Conservation (phyloP, 495 filamentous ascomycete species). For the Haplographium delicatum region DNA sequence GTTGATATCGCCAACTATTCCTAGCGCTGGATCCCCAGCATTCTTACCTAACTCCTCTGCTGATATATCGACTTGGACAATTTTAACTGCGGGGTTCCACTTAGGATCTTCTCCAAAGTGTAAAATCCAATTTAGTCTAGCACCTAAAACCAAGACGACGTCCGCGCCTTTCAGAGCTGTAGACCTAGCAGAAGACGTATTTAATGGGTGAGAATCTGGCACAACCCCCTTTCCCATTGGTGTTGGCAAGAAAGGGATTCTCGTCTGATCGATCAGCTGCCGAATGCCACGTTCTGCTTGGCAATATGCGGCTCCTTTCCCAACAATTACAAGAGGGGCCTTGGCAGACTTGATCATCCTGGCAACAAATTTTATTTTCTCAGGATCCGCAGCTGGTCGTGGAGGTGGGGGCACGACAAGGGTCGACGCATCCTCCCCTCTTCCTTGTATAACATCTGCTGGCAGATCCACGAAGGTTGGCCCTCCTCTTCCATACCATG, state of each 20-base stretch:
- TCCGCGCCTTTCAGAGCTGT: slow-evolving; percentile 53
- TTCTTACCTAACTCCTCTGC: slow-evolving; percentile 53
- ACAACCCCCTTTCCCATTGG: slow-evolving; percentile 63
- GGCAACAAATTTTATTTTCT: slow-evolving; percentile 38
- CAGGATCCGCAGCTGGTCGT: slow-evolving; percentile 37
- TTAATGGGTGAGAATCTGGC: slow-evolving; percentile 50
- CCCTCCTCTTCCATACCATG: slow-evolving; percentile 55
- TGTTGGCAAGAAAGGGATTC: slow-evolving; percentile 56
- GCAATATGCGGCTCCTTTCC: slow-evolving; percentile 59
- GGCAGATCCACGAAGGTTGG: slow-evolving; percentile 56
- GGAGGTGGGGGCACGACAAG: slow-evolving; percentile 35
- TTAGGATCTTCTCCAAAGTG: slow-evolving; percentile 57
- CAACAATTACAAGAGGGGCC: slow-evolving; percentile 52
- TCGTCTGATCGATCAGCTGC: slow-evolving; percentile 43
- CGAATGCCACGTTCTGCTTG: slow-evolving; percentile 44
- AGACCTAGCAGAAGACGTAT: slow-evolving; percentile 53
- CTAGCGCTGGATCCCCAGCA: slow-evolving; percentile 39
- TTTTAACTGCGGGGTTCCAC: slow-evolving; percentile 45
- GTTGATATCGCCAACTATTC: slow-evolving; percentile 48
- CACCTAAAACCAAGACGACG: slow-evolving; percentile 55
- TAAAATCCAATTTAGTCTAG: slow-evolving; percentile 60
- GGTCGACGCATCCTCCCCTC: slow-evolving; percentile 18
- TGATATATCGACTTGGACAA: slow-evolving; percentile 57
- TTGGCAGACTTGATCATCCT: slow-evolving; percentile 45
- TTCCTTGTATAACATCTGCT: slow-evolving; percentile 55